Evolutionary conservation across 2,329 filamentous ascomycete genomes (phyloP), one percentile per base, ranked within the genome.

Genomic region (Elsinoe arachidis): DNA sequence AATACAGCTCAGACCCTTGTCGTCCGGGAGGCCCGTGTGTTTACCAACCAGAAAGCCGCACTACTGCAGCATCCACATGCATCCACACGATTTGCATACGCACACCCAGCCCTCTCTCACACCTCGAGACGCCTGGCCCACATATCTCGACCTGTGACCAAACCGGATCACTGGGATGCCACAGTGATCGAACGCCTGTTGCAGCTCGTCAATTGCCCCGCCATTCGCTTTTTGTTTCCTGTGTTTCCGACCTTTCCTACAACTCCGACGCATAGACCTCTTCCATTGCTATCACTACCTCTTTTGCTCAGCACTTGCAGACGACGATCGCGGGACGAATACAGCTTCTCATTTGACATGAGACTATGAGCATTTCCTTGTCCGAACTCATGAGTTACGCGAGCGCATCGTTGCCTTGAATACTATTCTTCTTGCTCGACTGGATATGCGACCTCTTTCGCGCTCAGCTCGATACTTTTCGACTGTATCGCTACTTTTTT

Each of bases 361-460:
- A 39, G 49, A 53, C n/a, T 35, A 53, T 53, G 34, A 39, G 17
- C 49, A 53, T 53, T 53, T 53, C 49, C 17, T 53, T 53, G 49
- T 39, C 15, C 38, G n/a, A 17, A 53, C 49, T 21, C 26, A 37
- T 53, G 33, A 37, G 10, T 38, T 39, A 26, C 33, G 19, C 33
- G 33, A 39, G 34, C 49, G 49, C 49, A 53, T 14, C 33, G 39
- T 39, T 21, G 49, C 49, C 33, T 53, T 53, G 19, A 39, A 14
- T 15, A 14, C 21, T 26, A 14, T 26, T 53, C 34, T 37, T 26
- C 34, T 14, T 17, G 26, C 26, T 46, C 41, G 21, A 23, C 17
- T 38, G 54, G 54, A 56, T 26, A 56, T 56, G 54, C 54, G 26
- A 46, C 41, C 54, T 56, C 37, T 33, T 26, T 33, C 54, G 39